Evolutionary conservation across 768 basidiomycete species (phyloP), one percentile per base, ranked within the genome.

Genomic region (Tulasnella sp.): DNA sequence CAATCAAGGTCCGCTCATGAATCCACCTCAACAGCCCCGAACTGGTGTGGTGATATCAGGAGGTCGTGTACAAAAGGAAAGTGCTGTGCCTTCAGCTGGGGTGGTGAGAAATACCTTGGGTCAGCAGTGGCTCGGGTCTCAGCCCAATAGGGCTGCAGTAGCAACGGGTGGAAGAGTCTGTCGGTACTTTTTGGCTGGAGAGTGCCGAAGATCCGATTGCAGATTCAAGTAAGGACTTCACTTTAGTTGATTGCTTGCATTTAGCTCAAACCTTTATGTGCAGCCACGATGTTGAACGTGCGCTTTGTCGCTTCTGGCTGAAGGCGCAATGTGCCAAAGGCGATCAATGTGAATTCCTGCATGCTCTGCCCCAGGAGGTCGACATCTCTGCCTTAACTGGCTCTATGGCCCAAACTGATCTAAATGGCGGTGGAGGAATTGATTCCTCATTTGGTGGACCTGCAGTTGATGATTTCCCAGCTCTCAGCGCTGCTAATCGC

Each of bases 251-350:
- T 13, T 7, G 5, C 46, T 35, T 34, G 29, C 15, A 48, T 45
- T 32, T 48, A 37, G 45, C 55, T 51, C 56, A n/a, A n/a, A 24
- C 53, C 47, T 47, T 34, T 48, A 43, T 48, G 48, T 58, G 3
- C 58, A 95, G 92, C 59, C 92, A 95, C 62, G 92, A 96, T 61
- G 75, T 95, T 3, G 92, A 96, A 64, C 78, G 92, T 35, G 92
- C 92, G 1, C 65, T 96, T 19, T 91, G 86, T 67, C 83, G 95
- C 31, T 99, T 99, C 70, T 99, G 95, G 95, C 74, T 99, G 27
- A 78, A 92, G 45, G 93, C 93, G 4, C 90, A 90, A 39, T 99
- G 95, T 62, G 88, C 92, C 27, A 99, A 99, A 65, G 86, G 91
- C 48, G 91, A 93, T 52, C 78, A 75, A 57, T 98, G 92, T 76